Base-by-base conservation (phyloP, 1,284 basidiomycete species). In the Tetrapyrgos nigripes region DNA sequence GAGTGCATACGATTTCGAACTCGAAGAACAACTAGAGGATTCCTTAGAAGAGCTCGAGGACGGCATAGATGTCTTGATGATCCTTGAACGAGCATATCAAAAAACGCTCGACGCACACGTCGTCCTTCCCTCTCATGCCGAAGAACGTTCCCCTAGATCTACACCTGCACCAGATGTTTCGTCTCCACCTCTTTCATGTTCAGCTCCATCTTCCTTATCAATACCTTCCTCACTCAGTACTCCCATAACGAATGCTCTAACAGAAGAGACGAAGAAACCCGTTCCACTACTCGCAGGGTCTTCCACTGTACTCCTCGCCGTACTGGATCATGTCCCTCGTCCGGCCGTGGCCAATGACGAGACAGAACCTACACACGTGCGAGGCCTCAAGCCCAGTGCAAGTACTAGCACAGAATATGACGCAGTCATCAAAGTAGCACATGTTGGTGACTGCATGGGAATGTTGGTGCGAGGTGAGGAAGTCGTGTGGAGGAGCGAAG, bases 361-460 rank as follows among this genome's bases (percentile, higher is more conserved):
- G 31, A 43, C 48, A 33, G 28, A 43, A 4, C 46, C 19, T 14
- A n/a, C 47, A 21, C 31, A 56, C 19, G 47, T 64, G 55, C n/a
- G 52, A 62, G 37, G 37, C 37, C 37, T 40, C 6, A 40, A 40
- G 19, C 37, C 37, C 4, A 40, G 37, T 17, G 37, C 37, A 40
- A 40, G 17, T n/a, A 9, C 37, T n/a, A 8, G 17, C 17, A 61
- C 60, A 8, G 68, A 68, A 10, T 70, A 85, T 45, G 86, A 91
- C 57, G 90, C 93, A 10, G 88, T 95, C 51, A 82, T 98, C 45
- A 86, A 89, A 54, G 89, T 98, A 31, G 96, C 96, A 1, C 96
- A 98, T 68, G 75, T 98, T 8, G 96, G 96, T 21, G 96, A 98
- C 72, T 97, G 94, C 70, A 89, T 91, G 82, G 87, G 92, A 23